Percentiles rank a stretch among this genome's conserved stretches.
Evolutionary conservation across 345 rosid genomes (phyloP).

Genomic region (Isatis tinctoria): DNA sequence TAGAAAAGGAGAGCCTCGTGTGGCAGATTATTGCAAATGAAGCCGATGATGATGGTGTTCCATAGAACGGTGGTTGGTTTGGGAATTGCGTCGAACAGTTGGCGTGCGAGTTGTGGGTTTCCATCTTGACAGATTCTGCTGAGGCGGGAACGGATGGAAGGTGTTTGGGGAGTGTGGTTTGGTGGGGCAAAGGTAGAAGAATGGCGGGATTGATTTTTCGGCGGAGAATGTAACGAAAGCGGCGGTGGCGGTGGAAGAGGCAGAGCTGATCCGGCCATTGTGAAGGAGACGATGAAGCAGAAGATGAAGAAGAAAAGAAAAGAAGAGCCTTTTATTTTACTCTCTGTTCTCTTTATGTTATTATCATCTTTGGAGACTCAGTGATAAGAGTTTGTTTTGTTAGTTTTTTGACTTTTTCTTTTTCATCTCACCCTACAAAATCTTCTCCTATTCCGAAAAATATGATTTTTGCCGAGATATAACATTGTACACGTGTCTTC

Average conservation of each 20-base stretch:
- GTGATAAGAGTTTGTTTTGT: slow-evolving; percentile 28
- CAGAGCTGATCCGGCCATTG: slow-evolving; percentile 45
- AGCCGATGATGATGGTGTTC: slow-evolving; percentile 87
- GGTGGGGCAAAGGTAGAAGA: slow-evolving; percentile 34
- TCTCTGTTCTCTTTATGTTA: slow-evolving; percentile 12
- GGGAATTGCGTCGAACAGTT: slow-evolving; percentile 75
- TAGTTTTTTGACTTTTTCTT: neutral
- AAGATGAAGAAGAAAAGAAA: neutral
- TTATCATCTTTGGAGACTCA: slow-evolving; percentile 19
- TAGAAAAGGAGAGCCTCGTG: slow-evolving; percentile 69
- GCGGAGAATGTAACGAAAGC: slow-evolving; percentile 12
- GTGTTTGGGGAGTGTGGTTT: slow-evolving; percentile 43
- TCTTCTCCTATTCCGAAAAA: neutral
- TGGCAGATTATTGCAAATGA: slow-evolving; percentile 74
- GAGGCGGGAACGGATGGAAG: slow-evolving; percentile 79
- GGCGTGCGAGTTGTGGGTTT: slow-evolving; percentile 73
- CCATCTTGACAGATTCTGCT: slow-evolving; percentile 73
- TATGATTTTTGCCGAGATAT: neutral
- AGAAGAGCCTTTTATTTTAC: slow-evolving; percentile 10
- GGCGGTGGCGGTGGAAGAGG: slow-evolving; percentile 40
- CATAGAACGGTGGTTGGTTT: slow-evolving; percentile 70
- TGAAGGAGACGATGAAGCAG: slow-evolving; percentile 8
- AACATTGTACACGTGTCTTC: neutral
- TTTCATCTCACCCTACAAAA: neutral
- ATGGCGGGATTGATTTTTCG: slow-evolving; percentile 17